Percentiles rank a stretch among this genome's conserved stretches.
Conservation (phyloP, 164 flowering plant species). For the Taxillus chinensis region DNA sequence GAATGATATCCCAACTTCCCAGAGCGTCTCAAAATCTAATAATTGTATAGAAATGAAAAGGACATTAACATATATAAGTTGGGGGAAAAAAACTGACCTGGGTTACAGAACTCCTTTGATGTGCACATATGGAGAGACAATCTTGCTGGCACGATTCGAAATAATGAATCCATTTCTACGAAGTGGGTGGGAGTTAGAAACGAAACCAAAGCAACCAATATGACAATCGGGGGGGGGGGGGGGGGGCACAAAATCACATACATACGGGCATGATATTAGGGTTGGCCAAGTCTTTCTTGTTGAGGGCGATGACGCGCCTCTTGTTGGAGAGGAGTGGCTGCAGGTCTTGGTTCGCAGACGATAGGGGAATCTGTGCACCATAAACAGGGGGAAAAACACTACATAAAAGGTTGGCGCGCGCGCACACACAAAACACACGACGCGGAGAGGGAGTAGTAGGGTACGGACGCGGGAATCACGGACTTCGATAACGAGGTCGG, state of each 20-base stretch:
- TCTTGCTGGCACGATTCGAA: conserved; percentile 58
- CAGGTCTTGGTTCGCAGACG: conserved; percentile 71
- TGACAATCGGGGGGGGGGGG: not conserved
- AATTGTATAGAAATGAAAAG: not conserved
- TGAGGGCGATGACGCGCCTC: conserved; percentile 75
- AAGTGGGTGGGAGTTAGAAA: conserved; percentile 3
- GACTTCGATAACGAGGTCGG: conserved; percentile 91
- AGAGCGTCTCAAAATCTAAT: no score
- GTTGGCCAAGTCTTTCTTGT: conserved; percentile 89
- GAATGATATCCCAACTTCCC: no score
- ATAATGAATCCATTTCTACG: conserved; percentile 69
- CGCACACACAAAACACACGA: conserved; percentile 5
- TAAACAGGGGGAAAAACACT: not conserved
- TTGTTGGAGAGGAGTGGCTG: conserved; percentile 60
- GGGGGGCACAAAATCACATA: conserved; percentile 2
- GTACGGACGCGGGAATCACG: conserved; percentile 73
- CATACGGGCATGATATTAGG: conserved; percentile 73
- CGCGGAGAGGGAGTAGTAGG: conserved; percentile 5
- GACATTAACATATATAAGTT: not conserved
- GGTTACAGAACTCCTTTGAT: conserved; percentile 62
- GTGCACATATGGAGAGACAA: conserved; percentile 68
- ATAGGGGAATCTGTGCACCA: conserved; percentile 58
- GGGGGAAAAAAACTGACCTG: conserved; percentile 38
- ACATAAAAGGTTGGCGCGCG: not conserved
- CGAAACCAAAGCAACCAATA: not conserved